Evolutionary conservation across 768 basidiomycete genomes (phyloP).

Genomic region (Russula dissimulans): DNA sequence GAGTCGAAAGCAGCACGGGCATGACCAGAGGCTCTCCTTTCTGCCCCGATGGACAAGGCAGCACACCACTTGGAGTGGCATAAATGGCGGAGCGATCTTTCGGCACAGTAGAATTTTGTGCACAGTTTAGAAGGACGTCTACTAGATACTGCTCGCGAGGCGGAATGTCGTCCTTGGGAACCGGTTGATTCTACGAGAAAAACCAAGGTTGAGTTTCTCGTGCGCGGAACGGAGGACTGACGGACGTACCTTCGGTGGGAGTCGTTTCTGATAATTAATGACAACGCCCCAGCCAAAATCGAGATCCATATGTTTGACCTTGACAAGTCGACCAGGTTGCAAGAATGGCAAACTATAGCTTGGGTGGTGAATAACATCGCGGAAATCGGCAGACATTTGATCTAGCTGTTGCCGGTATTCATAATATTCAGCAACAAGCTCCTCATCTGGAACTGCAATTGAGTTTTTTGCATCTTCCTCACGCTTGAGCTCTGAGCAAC

Average conservation of each 20-base stretch:
- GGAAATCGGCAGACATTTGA: slow-evolving; percentile 80
- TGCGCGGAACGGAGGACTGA: background rate
- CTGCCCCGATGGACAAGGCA: slow-evolving; percentile 61
- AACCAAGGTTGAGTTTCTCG: background rate
- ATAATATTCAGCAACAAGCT: slow-evolving; percentile 80
- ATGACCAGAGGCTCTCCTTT: slow-evolving; percentile 81
- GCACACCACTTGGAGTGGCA: slow-evolving; percentile 58
- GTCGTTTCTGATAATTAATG: slow-evolving; percentile 83
- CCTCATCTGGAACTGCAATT: slow-evolving; percentile 77
- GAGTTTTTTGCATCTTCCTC: slow-evolving; percentile 59
- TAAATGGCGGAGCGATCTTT: slow-evolving; percentile 49
- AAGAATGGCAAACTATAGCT: slow-evolving; percentile 92
- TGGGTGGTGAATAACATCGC: slow-evolving; percentile 90
- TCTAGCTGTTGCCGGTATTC: slow-evolving; percentile 89
- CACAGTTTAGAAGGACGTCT: slow-evolving; percentile 82
- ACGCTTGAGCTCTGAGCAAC: slow-evolving; percentile 51
- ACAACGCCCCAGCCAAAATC: slow-evolving; percentile 98
- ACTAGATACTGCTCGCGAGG: slow-evolving; percentile 90
- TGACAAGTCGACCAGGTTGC: slow-evolving; percentile 85
- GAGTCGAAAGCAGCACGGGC: slow-evolving; percentile 77
- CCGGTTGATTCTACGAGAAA: slow-evolving; percentile 46
- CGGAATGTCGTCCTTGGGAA: slow-evolving; percentile 60
- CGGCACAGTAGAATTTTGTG: slow-evolving; percentile 47
- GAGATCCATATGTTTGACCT: slow-evolving; percentile 73
- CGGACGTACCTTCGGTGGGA: slow-evolving; percentile 61